Base-by-base conservation (phyloP, 768 basidiomycete genomes). In the Tylopilus sp. region DNA sequence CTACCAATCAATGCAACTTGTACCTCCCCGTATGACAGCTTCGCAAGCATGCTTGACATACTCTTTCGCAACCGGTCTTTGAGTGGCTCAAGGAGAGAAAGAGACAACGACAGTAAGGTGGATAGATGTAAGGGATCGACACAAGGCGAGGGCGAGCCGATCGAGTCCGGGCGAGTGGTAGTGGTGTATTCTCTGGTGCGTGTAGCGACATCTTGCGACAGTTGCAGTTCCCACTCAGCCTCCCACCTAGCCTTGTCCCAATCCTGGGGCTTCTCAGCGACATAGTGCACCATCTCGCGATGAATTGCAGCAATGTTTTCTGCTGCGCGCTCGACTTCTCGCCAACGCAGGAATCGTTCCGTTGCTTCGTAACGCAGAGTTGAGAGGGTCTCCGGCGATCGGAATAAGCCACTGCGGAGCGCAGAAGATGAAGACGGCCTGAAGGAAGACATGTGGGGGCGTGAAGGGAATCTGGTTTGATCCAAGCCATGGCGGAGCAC, bases 221-320 rank as follows among this genome's bases (percentile, higher is more conserved):
- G 70, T 30, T 68, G 70, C 15, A 67, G 67, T 58, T 80, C 79
- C 83, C 83, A 86, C 57, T 85, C 79, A 2, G 78, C 72, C 61
- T 86, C 85, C 85, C 85, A 87, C 44, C 70, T 75, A 15, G 75
- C 75, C 68, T 84, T 83, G 61, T 78, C 76, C 85, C 84, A 86
- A 3, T 58, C 63, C 12, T 64, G 51, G 40, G 50, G 25, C 49
- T 47, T 64, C 62, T 52, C 64, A 47, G 56, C 58, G 18, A 63
- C 41, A 47, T 54, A 53, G 15, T 48, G 50, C 20, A 45, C 40
- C 6, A 51, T 66, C 50, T 66, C 69, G 3, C 68, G 66, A 48
- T 60, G 66, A 3, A 53, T 57, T 46, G 56, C 61, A 31, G 69
- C 70, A 36, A 82, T 72, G 31, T 69, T 69, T 51, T 75, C 73